A percentile compares a stretch with the other conserved stretches of the same genome.
Conservation (phyloP, 805 yeast genomes). For the Candida mattraensis region DNA sequence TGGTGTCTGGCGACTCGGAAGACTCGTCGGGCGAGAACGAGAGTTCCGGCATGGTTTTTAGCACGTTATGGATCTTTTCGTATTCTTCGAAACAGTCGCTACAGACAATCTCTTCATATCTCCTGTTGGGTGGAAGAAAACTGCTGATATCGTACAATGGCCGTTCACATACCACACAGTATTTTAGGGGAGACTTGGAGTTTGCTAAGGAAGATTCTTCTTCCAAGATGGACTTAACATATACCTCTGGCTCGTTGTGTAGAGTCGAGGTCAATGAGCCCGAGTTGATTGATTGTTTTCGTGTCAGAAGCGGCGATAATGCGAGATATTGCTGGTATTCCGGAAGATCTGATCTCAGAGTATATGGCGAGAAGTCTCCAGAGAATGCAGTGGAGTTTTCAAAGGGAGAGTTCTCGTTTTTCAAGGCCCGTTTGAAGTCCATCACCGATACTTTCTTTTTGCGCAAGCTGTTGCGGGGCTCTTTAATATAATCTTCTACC, state of each 20-base stretch:
- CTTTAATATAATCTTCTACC: slow-evolving; percentile 55
- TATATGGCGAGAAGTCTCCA: too few species aligned
- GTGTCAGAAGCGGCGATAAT: slow-evolving; percentile 5
- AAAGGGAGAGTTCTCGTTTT: slow-evolving; percentile 9
- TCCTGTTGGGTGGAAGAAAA: slow-evolving; percentile 27
- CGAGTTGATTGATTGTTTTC: slow-evolving; percentile 16
- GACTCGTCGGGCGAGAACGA: too few species aligned
- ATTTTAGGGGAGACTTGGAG: slow-evolving; percentile 36
- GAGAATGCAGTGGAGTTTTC: too few species aligned
- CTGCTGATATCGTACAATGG: slow-evolving; percentile 64
- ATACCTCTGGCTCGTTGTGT: slow-evolving; percentile 20
- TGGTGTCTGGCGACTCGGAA: slow-evolving; percentile 1
- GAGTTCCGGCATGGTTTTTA: slow-evolving; percentile 7
- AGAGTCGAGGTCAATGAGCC: slow-evolving; percentile 18
- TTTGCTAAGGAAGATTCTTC: too few species aligned
- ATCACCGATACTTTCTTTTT: slow-evolving; percentile 33
- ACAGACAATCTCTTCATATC: slow-evolving; percentile 57
- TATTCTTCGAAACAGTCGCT: slow-evolving; percentile 54
- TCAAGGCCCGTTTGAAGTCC: slow-evolving; percentile 34
- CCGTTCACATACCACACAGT: slow-evolving; percentile 69
- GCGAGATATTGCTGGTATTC: slow-evolving; percentile 12
- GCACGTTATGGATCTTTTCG: slow-evolving; percentile 17
- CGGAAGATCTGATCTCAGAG: slow-evolving; percentile 2
- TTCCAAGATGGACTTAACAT: slow-evolving; percentile 16
- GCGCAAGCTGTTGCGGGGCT: slow-evolving; percentile 17